Conservation (phyloP, 352 stramenopile species). For the Globisporangium cederbergense region DNA sequence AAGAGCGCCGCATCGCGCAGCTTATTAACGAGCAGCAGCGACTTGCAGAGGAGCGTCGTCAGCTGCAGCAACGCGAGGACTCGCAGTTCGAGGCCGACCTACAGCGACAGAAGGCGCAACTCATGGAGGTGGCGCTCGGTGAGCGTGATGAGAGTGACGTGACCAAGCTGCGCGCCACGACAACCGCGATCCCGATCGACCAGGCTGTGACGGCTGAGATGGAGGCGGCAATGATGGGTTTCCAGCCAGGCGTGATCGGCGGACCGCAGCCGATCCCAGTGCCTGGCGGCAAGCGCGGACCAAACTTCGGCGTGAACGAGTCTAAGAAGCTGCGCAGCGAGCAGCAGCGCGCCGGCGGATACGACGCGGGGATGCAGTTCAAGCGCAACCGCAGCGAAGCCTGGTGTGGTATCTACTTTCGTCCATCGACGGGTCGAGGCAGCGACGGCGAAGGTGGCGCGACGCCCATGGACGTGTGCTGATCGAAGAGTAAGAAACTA, state of each 20-base stretch:
- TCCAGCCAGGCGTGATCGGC: conserved; percentile 70
- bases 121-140: conserved; percentile 84
- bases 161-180: conserved; percentile 65
- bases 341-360: conserved; percentile 77
- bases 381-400: conserved; percentile 78
- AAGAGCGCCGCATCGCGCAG: conserved; percentile 83
- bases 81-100: conserved; percentile 79
- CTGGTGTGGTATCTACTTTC: conserved; percentile 77
- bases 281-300: conserved; percentile 73
- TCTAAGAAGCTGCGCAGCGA: conserved; percentile 75
- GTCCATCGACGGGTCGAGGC: conserved; percentile 31
- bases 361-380: conserved; percentile 73
- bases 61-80: conserved; percentile 77
- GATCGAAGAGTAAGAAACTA: conserved; percentile 1
- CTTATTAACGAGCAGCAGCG: conserved; percentile 82
- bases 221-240: conserved; percentile 87
- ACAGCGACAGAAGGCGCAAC: conserved; percentile 74
- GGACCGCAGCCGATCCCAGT: conserved; percentile 75
- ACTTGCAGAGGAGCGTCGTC: conserved; percentile 67
- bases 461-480: conserved; percentile 55
- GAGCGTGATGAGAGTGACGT: conserved; percentile 82
- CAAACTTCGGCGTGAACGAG: conserved; percentile 75
- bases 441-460: conserved; percentile 17
- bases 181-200: conserved; percentile 81
- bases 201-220: conserved; percentile 86